phyloP scores from a whole-genome alignment of 139 green algal species.

The Astrephomene gubernaculifera region DNA sequence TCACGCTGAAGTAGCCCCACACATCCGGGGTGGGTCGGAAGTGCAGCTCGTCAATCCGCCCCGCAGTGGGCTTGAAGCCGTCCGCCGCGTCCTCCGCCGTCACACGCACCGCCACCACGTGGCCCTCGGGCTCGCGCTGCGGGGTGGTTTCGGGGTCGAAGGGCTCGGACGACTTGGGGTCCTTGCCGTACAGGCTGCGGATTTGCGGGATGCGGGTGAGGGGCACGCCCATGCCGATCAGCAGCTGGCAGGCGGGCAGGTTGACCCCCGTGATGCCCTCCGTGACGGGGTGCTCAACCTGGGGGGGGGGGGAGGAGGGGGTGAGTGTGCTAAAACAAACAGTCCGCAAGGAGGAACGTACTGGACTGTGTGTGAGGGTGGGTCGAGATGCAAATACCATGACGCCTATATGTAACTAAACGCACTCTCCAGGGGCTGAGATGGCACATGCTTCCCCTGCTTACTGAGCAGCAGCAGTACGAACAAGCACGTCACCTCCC shows the following conservation, averaged over 20 bases:
- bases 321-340: not conserved
- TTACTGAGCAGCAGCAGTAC: too few relatives aligned
- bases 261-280: constrained; percentile 97
- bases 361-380: too few relatives aligned
- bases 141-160: constrained; percentile 86
- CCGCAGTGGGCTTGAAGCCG: constrained; percentile 98
- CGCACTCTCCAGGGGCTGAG: too few relatives aligned
- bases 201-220: constrained; percentile 92
- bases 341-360: too few relatives aligned
- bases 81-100: constrained; percentile 96
- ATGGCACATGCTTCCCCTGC: too few relatives aligned
- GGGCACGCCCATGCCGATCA: constrained; percentile 95
- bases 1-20: constrained; percentile 99
- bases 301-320: not conserved
- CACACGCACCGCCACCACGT: constrained; percentile 91
- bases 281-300: constrained; percentile 99
- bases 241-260: constrained; percentile 91
- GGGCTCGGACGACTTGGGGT: constrained; percentile 45
- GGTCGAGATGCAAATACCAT: too few relatives aligned
- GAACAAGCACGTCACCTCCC: not conserved
- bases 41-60: constrained; percentile 92
- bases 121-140: constrained; percentile 61
- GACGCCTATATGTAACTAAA: too few relatives aligned
- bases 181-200: constrained; percentile 77
- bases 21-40: constrained; percentile 84